These are phyloP conservation scores for Aphanomyces euteiches DNA, from an alignment of 352 stramenopile species.

Conservation along the genomic window DNA sequence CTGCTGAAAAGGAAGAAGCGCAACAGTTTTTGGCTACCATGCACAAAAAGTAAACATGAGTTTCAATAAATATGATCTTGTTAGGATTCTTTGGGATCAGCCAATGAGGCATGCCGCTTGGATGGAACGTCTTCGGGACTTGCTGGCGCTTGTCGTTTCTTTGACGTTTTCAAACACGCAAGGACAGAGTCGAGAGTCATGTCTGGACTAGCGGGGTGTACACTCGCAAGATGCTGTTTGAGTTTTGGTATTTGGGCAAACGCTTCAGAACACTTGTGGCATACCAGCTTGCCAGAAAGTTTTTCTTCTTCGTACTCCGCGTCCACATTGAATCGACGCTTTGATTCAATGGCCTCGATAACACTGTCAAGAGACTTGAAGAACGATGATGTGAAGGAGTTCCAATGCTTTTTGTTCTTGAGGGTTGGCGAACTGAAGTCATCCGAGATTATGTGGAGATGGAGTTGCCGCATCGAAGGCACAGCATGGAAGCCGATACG, in stretches of 20 bases:
- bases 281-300: slow-evolving; percentile 22
- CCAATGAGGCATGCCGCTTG: neutral
- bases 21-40: slow-evolving; percentile 80
- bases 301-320: neutral
- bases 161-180: neutral
- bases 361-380: slow-evolving; percentile 33
- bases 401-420: slow-evolving; percentile 44
- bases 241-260: slow-evolving; percentile 30
- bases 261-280: slow-evolving; percentile 29
- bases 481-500: slow-evolving; percentile 45
- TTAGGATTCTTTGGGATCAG: too few relatives aligned
- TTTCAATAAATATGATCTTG: too few relatives aligned
- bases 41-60: slow-evolving; percentile 52
- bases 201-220: neutral
- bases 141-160: neutral
- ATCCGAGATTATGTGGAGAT: slow-evolving; percentile 53
- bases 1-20: slow-evolving; percentile 73
- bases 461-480: slow-evolving; percentile 43
- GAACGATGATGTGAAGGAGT: slow-evolving; percentile 46
- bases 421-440: slow-evolving; percentile 42
- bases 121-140: neutral
- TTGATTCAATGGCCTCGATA: slow-evolving; percentile 31
- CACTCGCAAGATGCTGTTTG: slow-evolving; percentile 30
- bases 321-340: slow-evolving; percentile 31
- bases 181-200: neutral